Conservation (phyloP, 257 asterid species). For the Solanum dulcamara region DNA sequence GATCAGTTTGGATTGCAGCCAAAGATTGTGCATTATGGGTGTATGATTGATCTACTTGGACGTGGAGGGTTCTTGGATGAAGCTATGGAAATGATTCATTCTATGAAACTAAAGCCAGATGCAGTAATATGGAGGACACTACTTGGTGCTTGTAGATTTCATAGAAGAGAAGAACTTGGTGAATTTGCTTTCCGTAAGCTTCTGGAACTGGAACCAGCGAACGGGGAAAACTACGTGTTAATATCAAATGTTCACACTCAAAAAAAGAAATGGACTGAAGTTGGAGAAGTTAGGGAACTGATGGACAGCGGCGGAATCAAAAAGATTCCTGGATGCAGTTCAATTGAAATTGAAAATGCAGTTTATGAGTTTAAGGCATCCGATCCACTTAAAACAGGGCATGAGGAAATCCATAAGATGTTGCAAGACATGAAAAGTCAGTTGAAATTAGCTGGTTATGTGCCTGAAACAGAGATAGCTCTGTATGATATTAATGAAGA, state of each 20-base stretch:
- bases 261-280: conserved; percentile 14
- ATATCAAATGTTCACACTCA: conserved; percentile 22
- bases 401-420: conserved; percentile 1
- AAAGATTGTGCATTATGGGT: conserved; percentile 22
- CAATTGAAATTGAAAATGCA: conserved; percentile 17
- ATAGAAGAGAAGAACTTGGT: conserved; percentile 19
- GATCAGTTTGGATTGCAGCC: conserved; percentile 8
- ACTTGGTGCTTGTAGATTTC: conserved; percentile 27
- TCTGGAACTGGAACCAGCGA: conserved; percentile 13
- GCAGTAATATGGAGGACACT: conserved; percentile 21
- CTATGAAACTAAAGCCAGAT: conserved; percentile 4
- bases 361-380: conserved; percentile 13
- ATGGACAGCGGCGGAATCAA: conserved; percentile 10
- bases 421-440: conserved; percentile 13
- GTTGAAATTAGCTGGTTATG: conserved; percentile 18
- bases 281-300: conserved; percentile 12
- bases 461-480: not conserved
- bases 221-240: conserved; percentile 17
- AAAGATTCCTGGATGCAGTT: conserved; percentile 20
- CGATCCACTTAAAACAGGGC: conserved; percentile 13
- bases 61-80: conserved; percentile 20
- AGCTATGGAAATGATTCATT: conserved; percentile 10
- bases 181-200: conserved; percentile 10
- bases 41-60: conserved; percentile 27
- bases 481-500: conserved; percentile 23